These are phyloP conservation scores for Pinus tabuliformis DNA, from an alignment of 75 land plant genomes.

Conservation along the genomic window DNA sequence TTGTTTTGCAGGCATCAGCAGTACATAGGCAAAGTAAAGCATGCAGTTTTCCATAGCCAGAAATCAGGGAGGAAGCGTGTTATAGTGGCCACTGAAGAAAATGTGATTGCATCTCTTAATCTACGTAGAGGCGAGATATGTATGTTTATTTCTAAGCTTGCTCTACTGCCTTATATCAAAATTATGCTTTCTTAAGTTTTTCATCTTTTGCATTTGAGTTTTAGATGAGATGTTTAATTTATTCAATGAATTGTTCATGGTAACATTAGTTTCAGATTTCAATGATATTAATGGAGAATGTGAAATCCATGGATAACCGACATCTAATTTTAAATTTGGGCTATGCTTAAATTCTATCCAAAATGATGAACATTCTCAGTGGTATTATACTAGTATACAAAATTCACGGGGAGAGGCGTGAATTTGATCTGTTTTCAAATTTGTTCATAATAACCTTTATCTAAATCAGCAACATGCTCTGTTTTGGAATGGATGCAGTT, in stretches of 20 bases:
- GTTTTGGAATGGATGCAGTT: slow-evolving; percentile 49
- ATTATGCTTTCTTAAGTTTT: background rate
- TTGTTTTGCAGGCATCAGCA: slow-evolving; percentile 78
- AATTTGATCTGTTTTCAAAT: background rate
- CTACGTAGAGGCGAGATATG: slow-evolving; percentile 93
- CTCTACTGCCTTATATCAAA: background rate
- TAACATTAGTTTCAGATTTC: too few species aligned
- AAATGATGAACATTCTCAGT: background rate
- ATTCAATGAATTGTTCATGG: too few species aligned
- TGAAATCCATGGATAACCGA: background rate
- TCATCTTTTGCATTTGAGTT: background rate
- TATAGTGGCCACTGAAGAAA: slow-evolving; percentile 89
- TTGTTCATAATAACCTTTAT: background rate
- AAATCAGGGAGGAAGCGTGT: slow-evolving; percentile 95
- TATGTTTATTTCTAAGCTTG: slow-evolving; percentile 27
- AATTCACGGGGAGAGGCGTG: background rate
- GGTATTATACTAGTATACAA: background rate
- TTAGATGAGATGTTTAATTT: background rate
- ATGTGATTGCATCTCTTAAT: slow-evolving; percentile 93
- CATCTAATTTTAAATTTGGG: background rate
- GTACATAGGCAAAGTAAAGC: slow-evolving; percentile 92
- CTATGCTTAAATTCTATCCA: background rate
- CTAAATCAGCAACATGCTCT: background rate
- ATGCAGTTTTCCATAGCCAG: slow-evolving; percentile 94
- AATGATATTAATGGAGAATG: too few species aligned